These are phyloP conservation scores for Begonia fuchsioides DNA, from an alignment of 306 rosid genomes.

Conservation along the genomic window DNA sequence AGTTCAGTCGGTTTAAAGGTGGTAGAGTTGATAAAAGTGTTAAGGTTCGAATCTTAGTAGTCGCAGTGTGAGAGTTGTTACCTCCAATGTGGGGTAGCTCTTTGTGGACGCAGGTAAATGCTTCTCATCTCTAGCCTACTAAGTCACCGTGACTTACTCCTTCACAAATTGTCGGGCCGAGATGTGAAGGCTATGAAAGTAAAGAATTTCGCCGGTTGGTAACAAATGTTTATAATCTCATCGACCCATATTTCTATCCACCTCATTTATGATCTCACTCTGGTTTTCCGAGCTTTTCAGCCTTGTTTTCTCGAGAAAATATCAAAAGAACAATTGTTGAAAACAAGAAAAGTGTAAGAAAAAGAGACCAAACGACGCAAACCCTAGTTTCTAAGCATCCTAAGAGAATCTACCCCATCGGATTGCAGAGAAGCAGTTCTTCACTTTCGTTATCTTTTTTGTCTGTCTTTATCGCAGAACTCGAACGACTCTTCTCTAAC, in stretches of 20 bases:
- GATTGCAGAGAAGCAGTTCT: slow-evolving; percentile 70
- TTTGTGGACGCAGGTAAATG: no score
- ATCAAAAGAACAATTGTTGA: slow-evolving; percentile 43
- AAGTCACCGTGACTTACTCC: no score
- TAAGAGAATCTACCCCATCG: slow-evolving; percentile 88
- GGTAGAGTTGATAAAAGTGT: no score
- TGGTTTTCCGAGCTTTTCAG: slow-evolving; percentile 1
- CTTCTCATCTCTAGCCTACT: no score
- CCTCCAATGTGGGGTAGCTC: no score
- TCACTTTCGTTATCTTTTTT: slow-evolving; percentile 45
- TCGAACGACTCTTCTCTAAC: slow-evolving; percentile 71
- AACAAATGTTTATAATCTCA: slow-evolving; percentile 25
- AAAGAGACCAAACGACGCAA: slow-evolving; percentile 37
- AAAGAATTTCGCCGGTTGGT: no score
- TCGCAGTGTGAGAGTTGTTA: no score
- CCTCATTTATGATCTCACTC: slow-evolving; percentile 1
- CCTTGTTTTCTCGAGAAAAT: slow-evolving; percentile 32
- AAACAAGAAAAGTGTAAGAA: slow-evolving; percentile 33
- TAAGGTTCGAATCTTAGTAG: no score
- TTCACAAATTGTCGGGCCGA: no score
- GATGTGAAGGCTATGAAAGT: no score
- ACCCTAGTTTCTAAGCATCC: slow-evolving; percentile 35
- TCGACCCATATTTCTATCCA: neutral
- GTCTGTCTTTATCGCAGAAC: slow-evolving; percentile 82
- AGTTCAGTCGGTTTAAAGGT: no score